phyloP scores from a whole-genome alignment of 768 basidiomycete genomes.

The Tulasnella sp. region DNA sequence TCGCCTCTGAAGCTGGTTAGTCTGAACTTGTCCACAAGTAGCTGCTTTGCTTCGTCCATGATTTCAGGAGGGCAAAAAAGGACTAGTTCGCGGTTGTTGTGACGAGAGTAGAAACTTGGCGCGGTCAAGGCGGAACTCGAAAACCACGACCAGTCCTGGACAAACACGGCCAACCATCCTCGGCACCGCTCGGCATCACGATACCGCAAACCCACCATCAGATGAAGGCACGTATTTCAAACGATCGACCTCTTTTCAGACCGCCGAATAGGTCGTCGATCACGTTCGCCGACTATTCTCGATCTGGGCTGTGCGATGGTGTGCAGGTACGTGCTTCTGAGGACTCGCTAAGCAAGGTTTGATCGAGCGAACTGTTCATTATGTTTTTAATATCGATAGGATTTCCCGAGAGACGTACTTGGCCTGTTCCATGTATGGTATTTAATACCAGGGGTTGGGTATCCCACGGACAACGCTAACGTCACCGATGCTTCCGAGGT shows the following conservation, averaged over 20 bases:
- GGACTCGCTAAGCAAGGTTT: slow-evolving; percentile 3
- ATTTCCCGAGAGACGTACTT: background rate
- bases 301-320: background rate
- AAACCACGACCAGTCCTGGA: background rate
- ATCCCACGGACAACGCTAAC: background rate
- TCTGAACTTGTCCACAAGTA: slow-evolving; percentile 39
- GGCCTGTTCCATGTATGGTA: background rate
- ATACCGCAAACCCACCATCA: background rate
- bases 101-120: background rate
- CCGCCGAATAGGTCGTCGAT: background rate
- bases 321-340: background rate
- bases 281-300: background rate
- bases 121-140: background rate
- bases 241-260: background rate
- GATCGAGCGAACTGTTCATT: background rate
- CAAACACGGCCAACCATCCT: background rate
- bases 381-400: background rate
- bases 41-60: slow-evolving; percentile 40
- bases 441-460: background rate
- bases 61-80: background rate
- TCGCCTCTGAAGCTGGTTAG: slow-evolving; percentile 40
- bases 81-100: background rate
- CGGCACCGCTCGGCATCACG: background rate
- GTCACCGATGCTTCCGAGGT: background rate
- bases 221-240: background rate